Base-by-base conservation (phyloP, 495 filamentous ascomycete species). In the Schizothecium vesticola region DNA sequence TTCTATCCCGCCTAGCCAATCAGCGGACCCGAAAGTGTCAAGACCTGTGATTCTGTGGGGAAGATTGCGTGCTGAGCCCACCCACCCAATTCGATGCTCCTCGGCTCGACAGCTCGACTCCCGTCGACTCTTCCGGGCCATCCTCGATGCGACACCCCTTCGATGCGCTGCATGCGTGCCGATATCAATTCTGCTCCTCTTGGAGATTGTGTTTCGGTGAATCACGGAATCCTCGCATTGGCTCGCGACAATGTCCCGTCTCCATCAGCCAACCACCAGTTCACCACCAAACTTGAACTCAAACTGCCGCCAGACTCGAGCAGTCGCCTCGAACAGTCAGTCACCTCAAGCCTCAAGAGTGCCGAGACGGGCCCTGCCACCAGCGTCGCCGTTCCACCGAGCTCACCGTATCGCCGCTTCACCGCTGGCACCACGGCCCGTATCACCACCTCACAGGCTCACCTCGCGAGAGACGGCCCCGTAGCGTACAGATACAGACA, bases 211-310 rank as follows among this genome's bases (percentile, higher is more conserved):
- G 31, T 69, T 72, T 72, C 58, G 60, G 67, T 72, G 56, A 72
- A 70, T 74, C 72, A 74, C 19, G 63, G 72, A 73, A 70, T 55
- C 23, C 57, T 60, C 67, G 66, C 69, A 71, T 73, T 73, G 71
- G 71, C 33, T 43, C 43, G 56, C 23, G 56, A 60, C 56, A 25
- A n/a, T 9, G 33, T 24, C 28, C 23, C n/a, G 23, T 66, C 56
- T 59, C 58, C 23, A 22, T 12, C 56, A 23, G 22, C 56, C 58
- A 22, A 59, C 23, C 43, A 51, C 33, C 33, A 43, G 1, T 5
- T n/a, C 26, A 22, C 11, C 55, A 19, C 55, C 55, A 56, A 2
- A 28, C 3, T 28, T 6, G 6, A n/a, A n/a, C n/a, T n/a, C 33
- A 43, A 16, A 4, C 5, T 1, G 13, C 12, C 13, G 31, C 31